Base-by-base conservation (phyloP, 352 stramenopile genomes). In the Blastocystis hominis region DNA sequence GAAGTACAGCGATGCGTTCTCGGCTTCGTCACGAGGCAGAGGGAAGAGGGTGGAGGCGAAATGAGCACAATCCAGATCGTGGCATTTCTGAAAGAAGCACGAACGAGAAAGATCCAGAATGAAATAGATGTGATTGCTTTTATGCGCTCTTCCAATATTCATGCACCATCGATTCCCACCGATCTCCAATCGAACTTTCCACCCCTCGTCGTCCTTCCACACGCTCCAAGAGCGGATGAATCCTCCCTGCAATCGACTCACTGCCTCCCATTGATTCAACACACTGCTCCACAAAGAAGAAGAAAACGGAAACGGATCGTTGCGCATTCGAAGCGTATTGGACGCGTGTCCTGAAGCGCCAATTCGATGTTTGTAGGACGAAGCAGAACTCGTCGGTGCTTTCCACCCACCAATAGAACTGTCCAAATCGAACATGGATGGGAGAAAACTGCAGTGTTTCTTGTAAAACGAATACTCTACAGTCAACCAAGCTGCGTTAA, bases 111-210 rank as follows among this genome's bases (percentile, higher is more conserved):
- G 56, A 66, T 84, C 72, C 13, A 84, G 50, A 1, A 84, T 24
- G 72, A 84, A 84, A 34, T 30, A 69, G 42, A 84, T 84, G 56
- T 84, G 72, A 30, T 84, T 84, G 36, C 72, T 84, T 47, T 84
- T 84, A 34, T 84, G 72, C 40, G 53, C 44, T 66, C 72, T 24
- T 38, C 42, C 38, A 17, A 68, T 84, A 46, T 84, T 84, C 72
- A 84, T 53, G 42, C 72, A 84, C 72, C 72, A 84, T 64, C 72
- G 72, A 84, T 84, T 84, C 20, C 72, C 72, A 1, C 72, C 72
- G 20, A 84, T 66, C 3, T 84, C 72, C 15, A 84, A n/a, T 5
- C 72, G 46, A 2, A 84, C 2, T 46, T 84, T 84, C 50, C 56
- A 55, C 4, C 30, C 34, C 3, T 53, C 72, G 6, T 84, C 68